Evolutionary conservation across 2,329 filamentous ascomycete genomes (phyloP), one percentile per base, ranked within the genome.

Genomic region (Colletotrichum godetiae): DNA sequence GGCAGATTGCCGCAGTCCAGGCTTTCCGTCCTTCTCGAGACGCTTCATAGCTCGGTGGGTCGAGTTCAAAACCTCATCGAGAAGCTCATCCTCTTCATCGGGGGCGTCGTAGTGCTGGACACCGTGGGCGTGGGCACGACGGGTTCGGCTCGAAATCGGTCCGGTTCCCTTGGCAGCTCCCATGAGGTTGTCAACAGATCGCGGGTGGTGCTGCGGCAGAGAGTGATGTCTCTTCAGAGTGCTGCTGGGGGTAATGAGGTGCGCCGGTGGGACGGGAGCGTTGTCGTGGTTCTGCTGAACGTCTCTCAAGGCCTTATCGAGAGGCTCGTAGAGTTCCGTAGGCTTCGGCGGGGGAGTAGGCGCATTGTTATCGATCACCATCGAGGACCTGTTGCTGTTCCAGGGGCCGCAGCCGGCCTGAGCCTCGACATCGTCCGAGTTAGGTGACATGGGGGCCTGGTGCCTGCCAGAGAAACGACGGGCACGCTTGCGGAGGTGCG

Each of bases 1-100:
- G 35, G 87, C 88, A 15, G 93, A 91, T 76, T 94, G 91, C 67
- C 90, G 84, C 37, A 92, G 83, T 2, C 84, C 82, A 58, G 86
- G 84, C 78, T 84, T 86, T 62, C 84, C 85, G 63, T 85, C 84
- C 79, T 84, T 89, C 80, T 88, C 94, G 73, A 97, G 86, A 11
- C 91, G 91, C 80, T 91, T 92, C 79, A 94, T 93, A 8, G 92
- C 94, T 74, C 90, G 91, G 78, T 92, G 92, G 0, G 95, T 94
- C 6, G 94, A 94, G 61, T 92, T 89, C 55, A 98, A 87, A 24
- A 92, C 95, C 83, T 99, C 97, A 77, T 98, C 95, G 11, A 98
- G 88, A 11, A 99, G 88, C 83, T 99, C 97, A 73, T 99, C 97
- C 80, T 98, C 96, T 82, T 99, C 97, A 78, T 97, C 95, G 1